Conservation (phyloP, 2,329 filamentous ascomycete species). For the Xylariaceae sp. region DNA sequence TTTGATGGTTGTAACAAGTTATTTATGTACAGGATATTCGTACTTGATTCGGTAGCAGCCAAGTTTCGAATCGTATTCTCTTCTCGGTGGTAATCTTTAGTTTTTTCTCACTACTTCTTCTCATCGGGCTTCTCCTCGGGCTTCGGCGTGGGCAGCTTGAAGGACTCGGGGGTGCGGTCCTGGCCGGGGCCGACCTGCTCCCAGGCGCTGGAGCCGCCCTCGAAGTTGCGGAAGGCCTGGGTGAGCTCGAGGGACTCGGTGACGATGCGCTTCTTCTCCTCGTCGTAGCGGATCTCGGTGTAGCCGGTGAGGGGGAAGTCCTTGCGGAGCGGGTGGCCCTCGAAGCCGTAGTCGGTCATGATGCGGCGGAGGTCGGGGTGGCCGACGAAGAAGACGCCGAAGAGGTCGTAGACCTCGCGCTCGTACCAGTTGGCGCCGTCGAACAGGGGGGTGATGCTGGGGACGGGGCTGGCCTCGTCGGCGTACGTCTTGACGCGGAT, state of each 20-base stretch:
- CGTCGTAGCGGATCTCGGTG: conserved; percentile 95
- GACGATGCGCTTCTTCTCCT: conserved; percentile 99
- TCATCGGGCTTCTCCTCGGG: conserved; percentile 89
- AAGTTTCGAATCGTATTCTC: no score
- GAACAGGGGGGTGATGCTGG: conserved; percentile 78
- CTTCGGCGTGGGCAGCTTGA: conserved; percentile 93
- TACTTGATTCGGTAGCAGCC: no score
- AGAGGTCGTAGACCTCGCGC: conserved; percentile 94
- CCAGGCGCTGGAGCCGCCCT: conserved; percentile 73
- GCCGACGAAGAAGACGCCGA: conserved; percentile 91
- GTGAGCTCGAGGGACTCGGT: conserved; percentile 96
- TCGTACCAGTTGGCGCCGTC: conserved; percentile 99
- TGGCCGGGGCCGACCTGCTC: conserved; percentile 63
- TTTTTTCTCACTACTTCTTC: conserved; percentile 66
- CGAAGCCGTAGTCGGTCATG: conserved; percentile 99
- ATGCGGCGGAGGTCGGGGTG: conserved; percentile 95
- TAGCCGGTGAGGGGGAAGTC: conserved; percentile 98
- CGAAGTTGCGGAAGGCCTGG: conserved; percentile 97
- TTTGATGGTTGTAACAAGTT: conserved; percentile 26
- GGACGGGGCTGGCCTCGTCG: conserved; percentile 90
- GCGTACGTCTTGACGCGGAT: conserved; percentile 99
- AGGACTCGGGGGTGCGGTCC: conserved; percentile 75
- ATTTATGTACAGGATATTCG: conserved; percentile 30
- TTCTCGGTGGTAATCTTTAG: not conserved
- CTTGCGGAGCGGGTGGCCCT: conserved; percentile 94